Evolutionary conservation across 1,139 yeast species (phyloP).

Genomic region (Suhomyces bolitotheri): DNA sequence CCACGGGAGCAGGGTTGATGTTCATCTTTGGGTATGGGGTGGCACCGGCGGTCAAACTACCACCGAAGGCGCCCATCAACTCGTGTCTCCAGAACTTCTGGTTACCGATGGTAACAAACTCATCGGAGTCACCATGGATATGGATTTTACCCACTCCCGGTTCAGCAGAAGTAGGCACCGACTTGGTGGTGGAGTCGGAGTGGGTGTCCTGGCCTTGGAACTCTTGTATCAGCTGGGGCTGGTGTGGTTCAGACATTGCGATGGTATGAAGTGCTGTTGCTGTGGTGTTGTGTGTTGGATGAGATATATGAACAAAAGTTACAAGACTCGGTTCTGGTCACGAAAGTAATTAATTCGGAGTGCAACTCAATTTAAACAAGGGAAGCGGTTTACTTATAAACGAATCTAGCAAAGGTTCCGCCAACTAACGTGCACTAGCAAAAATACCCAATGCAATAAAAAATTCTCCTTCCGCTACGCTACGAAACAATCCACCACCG

Average conservation of each 20-base stretch:
- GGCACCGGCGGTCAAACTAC: conserved; percentile 41
- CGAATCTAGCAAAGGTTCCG: no score
- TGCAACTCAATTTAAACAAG: no score
- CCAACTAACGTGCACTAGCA: no score
- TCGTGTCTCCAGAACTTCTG: conserved; percentile 55
- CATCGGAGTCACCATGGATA: conserved; percentile 37
- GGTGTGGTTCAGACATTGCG: conserved; percentile 1
- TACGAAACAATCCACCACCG: no score
- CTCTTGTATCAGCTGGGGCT: background rate
- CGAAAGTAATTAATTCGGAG: no score
- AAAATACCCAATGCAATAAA: no score
- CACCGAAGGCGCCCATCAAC: conserved; percentile 44
- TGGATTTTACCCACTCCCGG: conserved; percentile 1
- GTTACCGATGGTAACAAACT: conserved; percentile 70
- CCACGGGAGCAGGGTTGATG: conserved; percentile 62
- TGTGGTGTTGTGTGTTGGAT: no score
- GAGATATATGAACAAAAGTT: background rate
- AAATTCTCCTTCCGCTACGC: no score
- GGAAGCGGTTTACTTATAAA: no score
- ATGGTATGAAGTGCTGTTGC: background rate
- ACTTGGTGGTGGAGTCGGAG: conserved; percentile 7
- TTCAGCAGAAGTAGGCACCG: conserved; percentile 3
- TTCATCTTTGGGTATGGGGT: conserved; percentile 36
- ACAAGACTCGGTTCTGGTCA: no score
- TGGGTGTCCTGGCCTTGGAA: conserved; percentile 5